Evolutionary conservation across 1,284 basidiomycete genomes (phyloP).

Genomic region (Phenoliferia sp.): DNA sequence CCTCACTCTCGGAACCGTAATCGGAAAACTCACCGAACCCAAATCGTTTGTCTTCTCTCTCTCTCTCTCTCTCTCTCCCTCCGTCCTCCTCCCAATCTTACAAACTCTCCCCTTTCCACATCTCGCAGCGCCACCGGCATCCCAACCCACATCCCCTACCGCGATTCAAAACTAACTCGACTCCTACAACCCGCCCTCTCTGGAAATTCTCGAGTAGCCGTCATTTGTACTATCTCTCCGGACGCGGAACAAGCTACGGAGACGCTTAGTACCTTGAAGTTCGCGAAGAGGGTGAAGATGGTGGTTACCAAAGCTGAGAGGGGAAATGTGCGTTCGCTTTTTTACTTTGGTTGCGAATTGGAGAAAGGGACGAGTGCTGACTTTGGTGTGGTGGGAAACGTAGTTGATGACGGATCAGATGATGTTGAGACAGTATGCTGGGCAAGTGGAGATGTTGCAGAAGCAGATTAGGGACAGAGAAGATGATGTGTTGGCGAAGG

Average conservation of each 20-base stretch:
- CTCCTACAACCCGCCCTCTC: slow-evolving; percentile 53
- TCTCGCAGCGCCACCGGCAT: neutral
- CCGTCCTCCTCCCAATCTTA: too few species aligned
- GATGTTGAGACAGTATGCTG: slow-evolving; percentile 46
- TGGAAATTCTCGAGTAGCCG: slow-evolving; percentile 54
- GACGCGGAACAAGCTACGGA: slow-evolving; percentile 51
- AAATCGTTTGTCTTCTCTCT: neutral
- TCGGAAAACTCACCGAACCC: slow-evolving; percentile 52
- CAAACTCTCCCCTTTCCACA: neutral
- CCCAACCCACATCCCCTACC: slow-evolving; percentile 50
- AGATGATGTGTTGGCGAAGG: neutral
- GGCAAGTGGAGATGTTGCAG: slow-evolving; percentile 46
- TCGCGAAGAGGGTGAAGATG: slow-evolving; percentile 52
- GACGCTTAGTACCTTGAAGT: slow-evolving; percentile 54
- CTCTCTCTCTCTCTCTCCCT: neutral
- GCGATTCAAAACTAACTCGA: slow-evolving; percentile 51
- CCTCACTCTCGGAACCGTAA: slow-evolving; percentile 46
- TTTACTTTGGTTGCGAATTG: slow-evolving; percentile 12
- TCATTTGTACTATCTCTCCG: slow-evolving; percentile 52
- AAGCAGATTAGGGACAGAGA: slow-evolving; percentile 30
- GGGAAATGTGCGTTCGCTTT: slow-evolving; percentile 44
- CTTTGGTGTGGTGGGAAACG: too few species aligned
- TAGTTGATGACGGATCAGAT: slow-evolving; percentile 35
- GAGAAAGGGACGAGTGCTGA: too few species aligned
- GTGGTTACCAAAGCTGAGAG: slow-evolving; percentile 54